phyloP scores from a whole-genome alignment of 805 yeast species.

The Sugiyamaella valdiviana region DNA sequence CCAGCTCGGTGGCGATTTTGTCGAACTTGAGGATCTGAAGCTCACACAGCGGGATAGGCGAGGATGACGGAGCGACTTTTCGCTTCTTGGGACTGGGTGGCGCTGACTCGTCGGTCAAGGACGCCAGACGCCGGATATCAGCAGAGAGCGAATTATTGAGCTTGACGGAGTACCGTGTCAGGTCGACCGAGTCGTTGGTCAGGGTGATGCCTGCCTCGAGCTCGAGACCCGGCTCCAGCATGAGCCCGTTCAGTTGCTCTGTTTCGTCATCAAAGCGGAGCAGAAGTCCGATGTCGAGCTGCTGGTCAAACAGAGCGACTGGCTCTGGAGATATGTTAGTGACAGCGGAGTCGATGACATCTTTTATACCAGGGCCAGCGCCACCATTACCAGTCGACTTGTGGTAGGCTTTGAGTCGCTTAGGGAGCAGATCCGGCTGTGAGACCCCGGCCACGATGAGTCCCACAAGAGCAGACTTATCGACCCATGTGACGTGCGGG shows the following conservation, averaged over 20 bases:
- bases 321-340: background rate
- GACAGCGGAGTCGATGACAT: background rate
- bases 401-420: background rate
- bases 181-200: background rate
- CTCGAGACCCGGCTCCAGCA: background rate
- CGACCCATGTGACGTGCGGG: slow-evolving; percentile 13
- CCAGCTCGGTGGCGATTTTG: background rate
- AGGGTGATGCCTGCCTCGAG: background rate
- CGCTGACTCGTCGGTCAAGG: background rate
- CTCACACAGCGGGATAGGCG: background rate
- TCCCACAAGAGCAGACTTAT: background rate
- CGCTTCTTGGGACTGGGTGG: background rate
- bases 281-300: background rate
- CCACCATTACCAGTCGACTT: background rate
- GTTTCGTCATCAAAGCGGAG: background rate
- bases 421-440: background rate
- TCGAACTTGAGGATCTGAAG: slow-evolving; percentile 6
- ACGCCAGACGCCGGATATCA: background rate
- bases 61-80: background rate
- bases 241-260: no score
- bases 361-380: background rate
- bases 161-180: background rate
- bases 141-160: background rate
- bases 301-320: background rate
- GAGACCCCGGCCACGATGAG: background rate